A percentile compares a stretch with the other conserved stretches of the same genome.
Conservation (phyloP, 2,329 filamentous ascomycete species). For the Ophiocordyceps camponoti-rufipedis region DNA sequence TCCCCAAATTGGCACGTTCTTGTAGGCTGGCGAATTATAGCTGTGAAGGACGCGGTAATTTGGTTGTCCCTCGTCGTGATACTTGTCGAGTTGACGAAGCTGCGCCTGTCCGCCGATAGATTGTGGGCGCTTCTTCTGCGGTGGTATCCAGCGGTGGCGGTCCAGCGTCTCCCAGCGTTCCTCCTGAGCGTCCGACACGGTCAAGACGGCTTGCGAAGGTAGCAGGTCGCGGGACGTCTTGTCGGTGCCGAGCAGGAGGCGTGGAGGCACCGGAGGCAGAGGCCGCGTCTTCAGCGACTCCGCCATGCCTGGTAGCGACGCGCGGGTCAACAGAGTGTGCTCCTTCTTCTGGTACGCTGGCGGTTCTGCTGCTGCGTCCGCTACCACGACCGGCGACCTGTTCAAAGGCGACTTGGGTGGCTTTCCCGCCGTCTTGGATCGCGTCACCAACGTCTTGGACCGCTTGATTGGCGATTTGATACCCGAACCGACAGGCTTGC, state of each 20-base stretch:
- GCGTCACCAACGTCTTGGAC: too few relatives aligned
- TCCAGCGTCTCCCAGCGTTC: background rate
- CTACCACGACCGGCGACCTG: background rate
- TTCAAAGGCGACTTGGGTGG: background rate
- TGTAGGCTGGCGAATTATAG: slow-evolving; percentile 39
- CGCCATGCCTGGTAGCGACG: slow-evolving; percentile 10
- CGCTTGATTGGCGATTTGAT: background rate
- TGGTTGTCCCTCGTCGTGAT: slow-evolving; percentile 6
- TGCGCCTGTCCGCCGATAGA: background rate
- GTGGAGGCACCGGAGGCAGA: slow-evolving; percentile 3
- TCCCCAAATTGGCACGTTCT: slow-evolving; percentile 36
- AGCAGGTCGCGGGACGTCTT: slow-evolving; percentile 7
- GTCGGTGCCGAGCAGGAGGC: slow-evolving; percentile 21
- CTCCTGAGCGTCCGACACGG: background rate
- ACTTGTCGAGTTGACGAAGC: slow-evolving; percentile 2
- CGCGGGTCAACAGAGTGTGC: background rate
- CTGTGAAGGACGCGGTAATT: slow-evolving; percentile 36
- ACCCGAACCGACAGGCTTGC: background rate
- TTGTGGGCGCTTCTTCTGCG: background rate
- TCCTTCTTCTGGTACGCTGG: background rate
- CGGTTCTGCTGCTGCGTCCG: background rate
- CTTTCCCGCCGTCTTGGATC: background rate
- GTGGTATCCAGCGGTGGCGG: background rate
- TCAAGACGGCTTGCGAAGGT: slow-evolving; percentile 2
- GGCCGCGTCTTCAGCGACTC: background rate